Conservation (phyloP, 2,329 filamentous ascomycete species). For the Pleomassaria siparia region DNA sequence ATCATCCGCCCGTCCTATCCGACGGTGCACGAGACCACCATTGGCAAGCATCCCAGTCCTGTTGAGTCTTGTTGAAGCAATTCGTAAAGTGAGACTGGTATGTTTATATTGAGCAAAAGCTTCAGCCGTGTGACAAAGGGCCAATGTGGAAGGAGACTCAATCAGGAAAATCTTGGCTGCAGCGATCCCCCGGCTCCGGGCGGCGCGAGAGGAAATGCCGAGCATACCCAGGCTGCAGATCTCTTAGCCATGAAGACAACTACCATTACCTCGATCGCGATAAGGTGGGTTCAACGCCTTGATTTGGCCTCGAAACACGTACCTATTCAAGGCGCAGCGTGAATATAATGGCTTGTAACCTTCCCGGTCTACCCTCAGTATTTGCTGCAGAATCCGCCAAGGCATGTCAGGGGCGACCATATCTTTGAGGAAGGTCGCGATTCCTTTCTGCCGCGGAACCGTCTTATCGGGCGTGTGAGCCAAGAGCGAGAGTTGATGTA, state of each 20-base stretch:
- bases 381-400: background rate
- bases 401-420: background rate
- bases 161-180: slow-evolving; percentile 30
- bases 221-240: slow-evolving; percentile 21
- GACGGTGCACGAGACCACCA: slow-evolving; percentile 19
- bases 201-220: slow-evolving; percentile 11
- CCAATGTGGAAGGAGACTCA: slow-evolving; percentile 38
- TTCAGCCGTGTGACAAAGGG: slow-evolving; percentile 21
- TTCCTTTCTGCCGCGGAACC: background rate
- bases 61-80: slow-evolving; percentile 19
- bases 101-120: slow-evolving; percentile 35
- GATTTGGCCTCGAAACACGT: slow-evolving; percentile 4
- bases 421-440: slow-evolving; percentile 7
- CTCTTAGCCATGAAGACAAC: slow-evolving; percentile 9
- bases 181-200: slow-evolving; percentile 13
- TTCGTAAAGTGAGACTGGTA: slow-evolving; percentile 29
- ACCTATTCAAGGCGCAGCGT: slow-evolving; percentile 2
- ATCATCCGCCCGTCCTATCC: slow-evolving; percentile 15
- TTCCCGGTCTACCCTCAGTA: slow-evolving; percentile 1
- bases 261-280: slow-evolving; percentile 9
- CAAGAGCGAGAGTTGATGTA: background rate
- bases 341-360: background rate
- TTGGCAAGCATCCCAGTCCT: slow-evolving; percentile 23
- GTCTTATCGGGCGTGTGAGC: slow-evolving; percentile 6
- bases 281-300: slow-evolving; percentile 4